Evolutionary conservation across 78 protist genomes (phyloP).

Genomic region (slime mould (Dictyostelium discoideum)): DNA sequence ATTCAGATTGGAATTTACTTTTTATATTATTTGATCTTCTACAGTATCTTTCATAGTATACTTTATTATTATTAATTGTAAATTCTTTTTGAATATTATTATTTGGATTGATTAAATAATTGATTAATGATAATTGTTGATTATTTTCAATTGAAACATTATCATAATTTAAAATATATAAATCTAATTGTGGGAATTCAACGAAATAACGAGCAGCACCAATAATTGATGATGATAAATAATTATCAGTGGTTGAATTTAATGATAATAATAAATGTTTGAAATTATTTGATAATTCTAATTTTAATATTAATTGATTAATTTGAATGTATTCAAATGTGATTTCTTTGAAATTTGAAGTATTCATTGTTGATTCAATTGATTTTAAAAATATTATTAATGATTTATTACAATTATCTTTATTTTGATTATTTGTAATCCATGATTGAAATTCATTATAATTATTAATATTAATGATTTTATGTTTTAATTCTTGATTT

Average conservation of each 20-base stretch:
- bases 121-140: not conserved
- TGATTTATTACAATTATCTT: not conserved
- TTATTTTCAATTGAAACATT: not conserved
- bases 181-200: not conserved
- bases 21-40: not conserved
- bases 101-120: not conserved
- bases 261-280: slow-evolving; percentile 14
- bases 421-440: not conserved
- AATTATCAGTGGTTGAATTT: not conserved
- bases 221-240: not conserved
- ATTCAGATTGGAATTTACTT: not conserved
- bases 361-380: not conserved
- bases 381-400: not conserved
- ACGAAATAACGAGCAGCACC: slow-evolving; percentile 2
- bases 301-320: slow-evolving; percentile 25
- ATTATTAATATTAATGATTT: not conserved
- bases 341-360: not conserved
- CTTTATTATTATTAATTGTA: not conserved
- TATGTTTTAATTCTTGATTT: not conserved
- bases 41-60: not conserved
- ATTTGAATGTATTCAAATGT: slow-evolving; percentile 36
- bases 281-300: not conserved
- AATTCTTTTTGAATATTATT: not conserved
- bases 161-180: not conserved
- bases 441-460: not conserved